Base-by-base conservation (phyloP, 495 filamentous ascomycete species). In the Aspergillus nanangensis region DNA sequence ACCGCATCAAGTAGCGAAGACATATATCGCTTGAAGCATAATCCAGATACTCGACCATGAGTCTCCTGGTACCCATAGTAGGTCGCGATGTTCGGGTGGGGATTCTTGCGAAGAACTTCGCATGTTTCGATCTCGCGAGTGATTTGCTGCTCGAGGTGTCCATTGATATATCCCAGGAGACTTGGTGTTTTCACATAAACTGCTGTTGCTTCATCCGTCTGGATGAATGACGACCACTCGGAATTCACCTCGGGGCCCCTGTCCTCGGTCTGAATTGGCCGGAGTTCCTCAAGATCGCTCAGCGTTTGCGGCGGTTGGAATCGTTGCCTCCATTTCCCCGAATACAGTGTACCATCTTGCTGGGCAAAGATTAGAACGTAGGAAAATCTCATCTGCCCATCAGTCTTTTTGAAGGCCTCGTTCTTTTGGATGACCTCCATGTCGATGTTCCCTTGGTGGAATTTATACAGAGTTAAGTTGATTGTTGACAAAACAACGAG, bases 11-110 rank as follows among this genome's bases (percentile, higher is more conserved):
- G 55, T 50, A 69, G 29, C 14, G 55, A 68, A 46, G 52, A 57
- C 40, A 50, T 56, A 54, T 66, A 69, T 42, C 55, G 52, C 37
- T 68, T 66, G 46, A 72, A 65, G 38, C 63, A 66, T 19, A 70
- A 31, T 8, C 63, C 61, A 38, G 62, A 64, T 35, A 72, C 64
- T 48, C 57, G 56, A 45, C 62, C 60, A 11, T 55, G 37, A 24
- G 44, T 55, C 31, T 63, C 55, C 9, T 53, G 45, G 47, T 51
- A 69, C 17, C 55, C 62, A 44, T 65, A 63, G 47, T 71, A 70
- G 24, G 44, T 41, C 32, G 68, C 55, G 38, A 69, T 67, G 45
- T 66, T 63, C 13, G 59, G 66, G 47, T 73, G 63, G 14, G 67
- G 66, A 38, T 65, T 60, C 41, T 37, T 20, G 47, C 64, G 36